Conservation (phyloP, 495 filamentous ascomycete genomes). For the Pseudoneurospora amorphoporcata region DNA sequence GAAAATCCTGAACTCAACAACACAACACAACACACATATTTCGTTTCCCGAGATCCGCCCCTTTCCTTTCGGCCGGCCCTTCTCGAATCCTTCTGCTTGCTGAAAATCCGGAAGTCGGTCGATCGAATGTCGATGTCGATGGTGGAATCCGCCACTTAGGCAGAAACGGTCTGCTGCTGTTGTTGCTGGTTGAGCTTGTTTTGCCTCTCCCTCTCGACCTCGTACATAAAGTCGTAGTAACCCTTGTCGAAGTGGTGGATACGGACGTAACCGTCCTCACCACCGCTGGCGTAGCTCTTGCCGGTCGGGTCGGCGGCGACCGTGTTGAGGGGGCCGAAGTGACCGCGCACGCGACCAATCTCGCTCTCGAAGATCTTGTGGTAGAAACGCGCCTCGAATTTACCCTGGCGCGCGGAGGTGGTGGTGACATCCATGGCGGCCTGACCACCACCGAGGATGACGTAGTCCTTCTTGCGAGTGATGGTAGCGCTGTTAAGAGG, state of each 20-base stretch:
- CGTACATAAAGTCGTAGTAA: conserved; percentile 98
- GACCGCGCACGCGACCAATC: conserved; percentile 89
- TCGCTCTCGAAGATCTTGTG: conserved; percentile 99
- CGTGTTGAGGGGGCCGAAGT: conserved; percentile 82
- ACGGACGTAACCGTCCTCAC: conserved; percentile 97
- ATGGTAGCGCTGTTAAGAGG: conserved; percentile 91
- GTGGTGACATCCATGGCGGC: conserved; percentile 99
- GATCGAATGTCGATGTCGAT: not conserved
- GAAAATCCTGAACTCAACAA: not conserved
- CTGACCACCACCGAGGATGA: conserved; percentile 94
- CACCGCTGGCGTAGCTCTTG: conserved; percentile 83
- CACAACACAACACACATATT: not conserved
- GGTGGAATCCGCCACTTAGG: not conserved
- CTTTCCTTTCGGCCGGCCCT: not conserved
- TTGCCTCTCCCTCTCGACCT: conserved; percentile 69
- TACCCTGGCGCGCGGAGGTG: conserved; percentile 84
- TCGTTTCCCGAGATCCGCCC: not conserved
- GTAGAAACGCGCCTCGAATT: conserved; percentile 98
- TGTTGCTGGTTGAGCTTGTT: conserved; percentile 12
- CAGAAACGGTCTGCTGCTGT: not conserved
- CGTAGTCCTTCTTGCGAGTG: conserved; percentile 89
- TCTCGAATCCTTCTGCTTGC: not conserved
- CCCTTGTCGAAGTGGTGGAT: conserved; percentile 97
- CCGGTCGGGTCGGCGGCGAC: conserved; percentile 84
- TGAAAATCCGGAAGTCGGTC: not conserved